Evolutionary conservation across 257 asterid species (phyloP).

Genomic region (Solanum raphanifolium): DNA sequence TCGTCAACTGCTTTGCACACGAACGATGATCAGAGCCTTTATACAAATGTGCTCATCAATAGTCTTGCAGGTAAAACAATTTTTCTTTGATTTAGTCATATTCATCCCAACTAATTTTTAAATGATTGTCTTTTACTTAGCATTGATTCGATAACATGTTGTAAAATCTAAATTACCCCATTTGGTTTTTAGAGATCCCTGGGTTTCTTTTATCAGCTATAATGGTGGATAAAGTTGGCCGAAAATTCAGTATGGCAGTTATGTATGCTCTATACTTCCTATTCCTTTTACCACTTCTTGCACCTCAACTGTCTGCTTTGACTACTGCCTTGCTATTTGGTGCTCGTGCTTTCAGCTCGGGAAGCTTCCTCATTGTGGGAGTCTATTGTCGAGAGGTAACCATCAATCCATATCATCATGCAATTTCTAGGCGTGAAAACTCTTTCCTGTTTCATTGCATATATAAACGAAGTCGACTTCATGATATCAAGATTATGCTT

Average conservation of each 20-base stretch:
- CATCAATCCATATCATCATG: neutral
- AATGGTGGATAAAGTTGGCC: slow-evolving; percentile 58
- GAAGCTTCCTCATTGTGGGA: slow-evolving; percentile 28
- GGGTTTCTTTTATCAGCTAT: slow-evolving; percentile 50
- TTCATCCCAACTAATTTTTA: neutral
- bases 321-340: slow-evolving; percentile 48
- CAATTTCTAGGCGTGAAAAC: neutral
- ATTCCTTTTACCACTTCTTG: slow-evolving; percentile 44
- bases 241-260: slow-evolving; percentile 43
- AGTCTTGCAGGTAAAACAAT: slow-evolving; percentile 54
- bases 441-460: neutral
- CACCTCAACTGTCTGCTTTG: slow-evolving; percentile 16
- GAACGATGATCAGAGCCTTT: slow-evolving; percentile 24
- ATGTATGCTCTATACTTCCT: slow-evolving; percentile 32
- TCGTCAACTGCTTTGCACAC: slow-evolving; percentile 6
- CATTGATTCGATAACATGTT: neutral
- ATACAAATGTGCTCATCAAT: slow-evolving; percentile 48
- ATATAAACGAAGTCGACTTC: neutral
- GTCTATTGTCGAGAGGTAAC: neutral
- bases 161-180: neutral
- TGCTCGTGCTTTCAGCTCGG: slow-evolving; percentile 49
- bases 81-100: neutral
- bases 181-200: slow-evolving; percentile 49
- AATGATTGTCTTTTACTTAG: too few relatives aligned
- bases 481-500: neutral